Percentiles rank a stretch among this genome's conserved stretches.
These are phyloP conservation scores for Podospora fimiseda DNA, from an alignment of 495 filamentous ascomycete genomes.

Conservation along the genomic window DNA sequence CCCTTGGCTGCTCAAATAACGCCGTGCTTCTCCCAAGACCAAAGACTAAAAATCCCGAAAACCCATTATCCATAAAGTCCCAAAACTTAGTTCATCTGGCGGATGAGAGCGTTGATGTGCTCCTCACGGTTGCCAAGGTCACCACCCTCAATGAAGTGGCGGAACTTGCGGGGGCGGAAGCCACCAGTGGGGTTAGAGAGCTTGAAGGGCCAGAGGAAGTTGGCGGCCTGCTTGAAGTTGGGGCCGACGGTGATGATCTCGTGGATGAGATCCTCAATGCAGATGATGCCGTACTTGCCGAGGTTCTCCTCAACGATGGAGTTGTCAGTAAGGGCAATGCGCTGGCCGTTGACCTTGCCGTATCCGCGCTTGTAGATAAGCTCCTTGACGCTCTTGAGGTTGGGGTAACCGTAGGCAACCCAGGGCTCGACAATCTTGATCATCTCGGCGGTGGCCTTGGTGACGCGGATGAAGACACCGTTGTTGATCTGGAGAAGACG, in stretches of 20 bases:
- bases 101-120: constrained; percentile 93
- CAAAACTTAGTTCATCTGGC: constrained; percentile 87
- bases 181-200: constrained; percentile 94
- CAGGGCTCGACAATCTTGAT: constrained; percentile 95
- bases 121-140: constrained; percentile 98
- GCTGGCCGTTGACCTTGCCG: constrained; percentile 95
- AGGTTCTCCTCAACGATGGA: constrained; percentile 91
- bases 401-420: constrained; percentile 98
- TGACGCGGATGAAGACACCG: constrained; percentile 93
- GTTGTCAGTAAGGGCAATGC: constrained; percentile 95
- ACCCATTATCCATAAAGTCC: constrained; percentile 13
- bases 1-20: constrained; percentile 22
- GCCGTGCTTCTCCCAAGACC: constrained; percentile 31
- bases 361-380: constrained; percentile 99
- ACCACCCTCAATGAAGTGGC: constrained; percentile 98
- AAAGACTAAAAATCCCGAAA: constrained; percentile 31
- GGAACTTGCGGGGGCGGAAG: constrained; percentile 94
- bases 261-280: constrained; percentile 98
- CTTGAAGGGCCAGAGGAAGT: constrained; percentile 99
- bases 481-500: constrained; percentile 99
- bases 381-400: constrained; percentile 97
- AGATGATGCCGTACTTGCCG: constrained; percentile 98
- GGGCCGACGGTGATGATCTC: constrained; percentile 98
- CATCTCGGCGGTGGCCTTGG: constrained; percentile 98
- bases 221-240: constrained; percentile 99